Percentiles rank a stretch among this genome's conserved stretches.
These are phyloP conservation scores for Elsinoe australis DNA, from an alignment of 2,329 filamentous ascomycete genomes.

Conservation along the genomic window DNA sequence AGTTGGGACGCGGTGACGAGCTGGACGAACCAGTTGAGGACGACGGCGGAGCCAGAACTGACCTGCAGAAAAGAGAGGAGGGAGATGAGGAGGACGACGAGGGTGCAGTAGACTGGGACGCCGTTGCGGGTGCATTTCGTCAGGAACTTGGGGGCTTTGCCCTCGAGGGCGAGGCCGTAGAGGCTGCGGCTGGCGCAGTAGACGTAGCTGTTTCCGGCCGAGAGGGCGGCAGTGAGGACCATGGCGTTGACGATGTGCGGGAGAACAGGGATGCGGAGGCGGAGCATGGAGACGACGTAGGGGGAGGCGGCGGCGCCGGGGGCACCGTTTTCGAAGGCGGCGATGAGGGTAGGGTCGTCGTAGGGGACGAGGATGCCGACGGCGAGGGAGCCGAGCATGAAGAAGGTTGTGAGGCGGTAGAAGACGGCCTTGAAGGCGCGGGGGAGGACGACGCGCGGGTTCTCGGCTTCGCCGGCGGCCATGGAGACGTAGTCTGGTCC, in stretches of 20 bases:
- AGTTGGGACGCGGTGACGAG: conserved; percentile 66
- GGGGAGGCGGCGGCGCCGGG: conserved; percentile 59
- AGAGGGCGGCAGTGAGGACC: conserved; percentile 60
- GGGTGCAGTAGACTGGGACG: conserved; percentile 68
- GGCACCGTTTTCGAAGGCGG: conserved; percentile 51
- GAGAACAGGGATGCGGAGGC: conserved; percentile 54
- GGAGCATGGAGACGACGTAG: conserved; percentile 61
- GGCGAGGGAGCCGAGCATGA: conserved; percentile 64
- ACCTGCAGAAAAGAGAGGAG: conserved; percentile 68
- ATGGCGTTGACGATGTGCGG: conserved; percentile 68
- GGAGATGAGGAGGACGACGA: conserved; percentile 57
- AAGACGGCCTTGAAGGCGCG: conserved; percentile 72
- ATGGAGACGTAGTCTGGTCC: conserved; percentile 60
- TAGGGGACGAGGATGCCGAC: conserved; percentile 67
- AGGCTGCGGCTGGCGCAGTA: conserved; percentile 63
- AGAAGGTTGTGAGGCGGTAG: conserved; percentile 68
- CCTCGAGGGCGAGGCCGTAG: conserved; percentile 61
- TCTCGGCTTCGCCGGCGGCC: conserved; percentile 62
- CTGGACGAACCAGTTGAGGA: conserved; percentile 65
- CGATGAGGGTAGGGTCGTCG: conserved; percentile 54
- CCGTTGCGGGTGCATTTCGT: conserved; percentile 55
- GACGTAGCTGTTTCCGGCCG: conserved; percentile 60
- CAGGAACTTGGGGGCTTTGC: conserved; percentile 56
- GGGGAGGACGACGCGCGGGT: conserved; percentile 62
- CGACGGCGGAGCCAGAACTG: conserved; percentile 55